These are phyloP conservation scores for Amanita polypyramis DNA, from an alignment of 768 basidiomycete genomes.

Conservation along the genomic window DNA sequence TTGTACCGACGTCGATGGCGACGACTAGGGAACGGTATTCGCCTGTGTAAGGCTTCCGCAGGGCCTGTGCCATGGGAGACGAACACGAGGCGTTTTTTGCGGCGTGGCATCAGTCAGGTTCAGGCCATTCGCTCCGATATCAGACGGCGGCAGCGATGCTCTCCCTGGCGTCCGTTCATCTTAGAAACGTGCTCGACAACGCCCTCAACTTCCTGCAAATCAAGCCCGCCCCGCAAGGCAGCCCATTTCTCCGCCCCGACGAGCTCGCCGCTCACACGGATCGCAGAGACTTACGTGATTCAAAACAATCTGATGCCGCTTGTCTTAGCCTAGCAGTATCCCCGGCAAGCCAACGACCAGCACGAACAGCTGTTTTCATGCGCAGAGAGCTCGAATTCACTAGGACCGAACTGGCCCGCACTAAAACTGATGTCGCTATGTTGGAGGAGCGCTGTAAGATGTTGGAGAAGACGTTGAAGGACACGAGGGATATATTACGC, in stretches of 20 bases:
- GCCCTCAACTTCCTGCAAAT: conserved; percentile 48
- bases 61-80: conserved; percentile 15
- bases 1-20: conserved; percentile 76
- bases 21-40: conserved; percentile 55
- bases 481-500: conserved; percentile 50
- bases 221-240: conserved; percentile 24
- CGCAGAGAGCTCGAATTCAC: conserved; percentile 48
- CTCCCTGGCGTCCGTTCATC: conserved; percentile 20
- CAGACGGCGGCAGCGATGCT: conserved; percentile 14
- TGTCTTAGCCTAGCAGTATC: too few relatives aligned
- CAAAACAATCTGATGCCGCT: conserved; percentile 34
- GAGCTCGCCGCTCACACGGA: too few relatives aligned
- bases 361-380: conserved; percentile 29
- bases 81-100: conserved; percentile 11
- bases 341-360: conserved; percentile 31
- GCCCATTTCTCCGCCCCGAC: conserved; percentile 14
- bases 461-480: conserved; percentile 54
- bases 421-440: conserved; percentile 41
- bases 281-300: conserved; percentile 30
- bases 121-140: conserved; percentile 8
- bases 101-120: conserved; percentile 6
- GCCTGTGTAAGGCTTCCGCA: conserved; percentile 64
- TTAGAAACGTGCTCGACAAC: conserved; percentile 37
- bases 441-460: conserved; percentile 53
- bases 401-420: conserved; percentile 43